phyloP scores from a whole-genome alignment of 352 stramenopile genomes.

The Phytophthora citrophthora region DNA sequence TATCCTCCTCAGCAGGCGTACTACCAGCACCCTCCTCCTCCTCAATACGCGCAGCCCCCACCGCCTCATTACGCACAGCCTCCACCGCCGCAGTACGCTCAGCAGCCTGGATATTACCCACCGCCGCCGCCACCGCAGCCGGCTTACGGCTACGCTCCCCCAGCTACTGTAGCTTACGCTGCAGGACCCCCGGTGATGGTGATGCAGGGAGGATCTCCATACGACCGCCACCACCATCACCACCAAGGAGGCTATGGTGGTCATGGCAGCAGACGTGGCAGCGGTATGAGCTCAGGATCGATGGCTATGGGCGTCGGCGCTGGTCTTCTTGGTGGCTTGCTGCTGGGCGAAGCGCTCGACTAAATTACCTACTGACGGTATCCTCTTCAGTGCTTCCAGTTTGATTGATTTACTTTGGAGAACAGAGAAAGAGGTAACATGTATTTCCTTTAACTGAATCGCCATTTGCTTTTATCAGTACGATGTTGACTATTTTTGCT shows the following conservation, averaged over 20 bases:
- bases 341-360: slow-evolving; percentile 77
- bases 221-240: slow-evolving; percentile 41
- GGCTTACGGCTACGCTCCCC: slow-evolving; percentile 35
- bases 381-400: too few species aligned
- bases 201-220: slow-evolving; percentile 23
- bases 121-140: slow-evolving; percentile 23
- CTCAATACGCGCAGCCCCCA: slow-evolving; percentile 37
- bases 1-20: slow-evolving; percentile 46
- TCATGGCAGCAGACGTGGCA: slow-evolving; percentile 15
- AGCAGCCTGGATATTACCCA: slow-evolving; percentile 46
- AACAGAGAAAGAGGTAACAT: slow-evolving; percentile 25
- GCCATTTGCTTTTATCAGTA: slow-evolving; percentile 1
- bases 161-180: slow-evolving; percentile 39
- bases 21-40: slow-evolving; percentile 41
- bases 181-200: slow-evolving; percentile 41
- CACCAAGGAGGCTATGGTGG: slow-evolving; percentile 31
- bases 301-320: slow-evolving; percentile 78
- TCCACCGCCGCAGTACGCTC: slow-evolving; percentile 31
- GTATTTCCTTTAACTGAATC: slow-evolving; percentile 16
- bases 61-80: slow-evolving; percentile 39
- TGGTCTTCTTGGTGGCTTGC: slow-evolving; percentile 73
- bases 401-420: slow-evolving; percentile 7
- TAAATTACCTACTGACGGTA: slow-evolving; percentile 6
- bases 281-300: slow-evolving; percentile 42
- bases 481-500: slow-evolving; percentile 27